Percentiles rank a stretch among this genome's conserved stretches.
phyloP scores from a whole-genome alignment of 495 filamentous ascomycete species.

The Trichoderma orchidacearum region DNA sequence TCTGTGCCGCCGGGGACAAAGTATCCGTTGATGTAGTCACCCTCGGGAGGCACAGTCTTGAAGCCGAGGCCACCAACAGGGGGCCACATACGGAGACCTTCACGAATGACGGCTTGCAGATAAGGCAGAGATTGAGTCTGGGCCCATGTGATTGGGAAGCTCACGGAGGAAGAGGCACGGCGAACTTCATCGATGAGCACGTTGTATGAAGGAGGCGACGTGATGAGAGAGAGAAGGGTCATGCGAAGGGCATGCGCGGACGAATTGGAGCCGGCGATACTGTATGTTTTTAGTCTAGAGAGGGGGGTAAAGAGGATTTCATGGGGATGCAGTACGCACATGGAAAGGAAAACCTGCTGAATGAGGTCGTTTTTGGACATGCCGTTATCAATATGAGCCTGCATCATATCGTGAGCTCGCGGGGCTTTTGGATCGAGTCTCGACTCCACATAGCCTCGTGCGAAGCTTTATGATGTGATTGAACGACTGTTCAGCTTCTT shows the following conservation, averaged over 20 bases:
- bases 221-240: slow-evolving; percentile 36
- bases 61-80: slow-evolving; percentile 18
- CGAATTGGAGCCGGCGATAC: slow-evolving; percentile 45
- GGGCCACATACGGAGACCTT: slow-evolving; percentile 31
- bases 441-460: slow-evolving; percentile 11
- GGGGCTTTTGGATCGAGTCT: slow-evolving; percentile 11
- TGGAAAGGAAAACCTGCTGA: slow-evolving; percentile 14
- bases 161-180: slow-evolving; percentile 3
- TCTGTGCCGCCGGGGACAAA: slow-evolving; percentile 33
- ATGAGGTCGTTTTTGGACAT: slow-evolving; percentile 13
- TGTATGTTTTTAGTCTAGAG: slow-evolving; percentile 1
- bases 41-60: slow-evolving; percentile 28
- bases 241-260: slow-evolving; percentile 43
- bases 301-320: slow-evolving; percentile 34
- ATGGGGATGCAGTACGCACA: slow-evolving; percentile 29
- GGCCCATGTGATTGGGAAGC: slow-evolving; percentile 17
- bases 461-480: slow-evolving; percentile 10
- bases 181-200: slow-evolving; percentile 39
- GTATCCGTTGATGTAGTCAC: slow-evolving; percentile 33
- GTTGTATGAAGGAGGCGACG: slow-evolving; percentile 25
- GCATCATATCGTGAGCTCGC: slow-evolving; percentile 18
- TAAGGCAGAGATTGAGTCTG: slow-evolving; percentile 32
- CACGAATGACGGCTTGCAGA: slow-evolving; percentile 34
- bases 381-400: slow-evolving; percentile 22
- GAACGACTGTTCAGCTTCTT: no score